Percentiles rank a stretch among this genome's conserved stretches.
phyloP scores from a whole-genome alignment of 75 land plant genomes.

The Pinus tabuliformis region DNA sequence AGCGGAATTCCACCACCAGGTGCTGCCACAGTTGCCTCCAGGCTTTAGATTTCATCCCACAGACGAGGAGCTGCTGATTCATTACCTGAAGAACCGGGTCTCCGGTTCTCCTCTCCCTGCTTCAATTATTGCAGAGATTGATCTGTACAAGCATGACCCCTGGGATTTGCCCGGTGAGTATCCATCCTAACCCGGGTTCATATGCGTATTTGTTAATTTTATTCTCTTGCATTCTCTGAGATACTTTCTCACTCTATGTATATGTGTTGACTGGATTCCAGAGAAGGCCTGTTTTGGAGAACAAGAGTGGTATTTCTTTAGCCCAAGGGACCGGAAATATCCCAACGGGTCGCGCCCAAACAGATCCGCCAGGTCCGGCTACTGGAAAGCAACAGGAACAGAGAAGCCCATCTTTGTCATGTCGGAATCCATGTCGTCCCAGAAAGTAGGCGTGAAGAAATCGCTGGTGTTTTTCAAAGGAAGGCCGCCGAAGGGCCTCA shows the following conservation, averaged over 20 bases:
- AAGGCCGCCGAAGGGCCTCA: slow-evolving; percentile 18
- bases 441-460: slow-evolving; percentile 31
- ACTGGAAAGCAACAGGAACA: slow-evolving; percentile 45
- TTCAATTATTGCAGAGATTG: background rate
- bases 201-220: background rate
- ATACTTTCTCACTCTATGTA: no score
- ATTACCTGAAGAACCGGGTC: background rate
- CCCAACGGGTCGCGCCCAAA: slow-evolving; percentile 33
- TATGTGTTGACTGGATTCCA: slow-evolving; percentile 6
- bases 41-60: slow-evolving; percentile 4
- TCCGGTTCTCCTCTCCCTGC: background rate
- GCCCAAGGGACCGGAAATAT: slow-evolving; percentile 25
- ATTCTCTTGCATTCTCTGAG: no score
- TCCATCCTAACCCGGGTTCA: background rate
- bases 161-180: background rate
- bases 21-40: background rate
- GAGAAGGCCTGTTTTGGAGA: slow-evolving; percentile 17
- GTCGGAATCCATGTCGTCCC: background rate
- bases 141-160: background rate
- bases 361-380: slow-evolving; percentile 26
- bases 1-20: background rate
- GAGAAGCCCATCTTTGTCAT: slow-evolving; percentile 20
- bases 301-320: slow-evolving; percentile 29
- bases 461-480: slow-evolving; percentile 23
- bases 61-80: background rate